Evolutionary conservation across 2,329 filamentous ascomycete species (phyloP), one percentile per base, ranked within the genome.

Genomic region (Mariannaea elegans): DNA sequence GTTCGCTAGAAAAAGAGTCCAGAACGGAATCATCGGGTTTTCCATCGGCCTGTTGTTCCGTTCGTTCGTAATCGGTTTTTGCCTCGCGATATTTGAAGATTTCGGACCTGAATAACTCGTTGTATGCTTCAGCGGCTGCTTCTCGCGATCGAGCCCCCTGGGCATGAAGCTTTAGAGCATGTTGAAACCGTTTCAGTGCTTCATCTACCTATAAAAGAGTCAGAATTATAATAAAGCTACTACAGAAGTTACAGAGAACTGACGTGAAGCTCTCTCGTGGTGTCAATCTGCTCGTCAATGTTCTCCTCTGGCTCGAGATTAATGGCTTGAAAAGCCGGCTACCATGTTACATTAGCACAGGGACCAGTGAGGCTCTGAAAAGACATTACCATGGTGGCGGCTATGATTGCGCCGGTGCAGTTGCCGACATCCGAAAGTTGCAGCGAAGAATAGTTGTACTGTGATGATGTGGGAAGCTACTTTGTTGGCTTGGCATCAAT

Each of bases 241-340:
- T 7, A 3, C 3, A 2, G 1, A 7, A 2, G 9, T 5, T 12
- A 5, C 9, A 1, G 16, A 3, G 14, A 23, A 69, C 76, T 45
- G 65, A 87, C 86, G 72, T 97, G 94, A 51, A 99, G 88, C 76
- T 98, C 94, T 75, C 94, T 95, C 31, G 94, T 97, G 71, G 95
- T 93, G 75, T 99, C 95, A 72, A 97, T 82, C 77, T 97, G 94
- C 70, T 97, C 92, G 73, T 97, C 93, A 65, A 90, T 82, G 58
- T 92, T 92, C 72, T 96, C 92, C 78, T 97, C 95, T 9, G 92
- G 91, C 77, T 97, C 94, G 78, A 98, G 87, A 75, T 99, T 99
- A 76, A 97, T 88, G 52, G 94, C 92, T 71, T 90, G 88, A 80
- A 96, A 98, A 70, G 87, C 84, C 66, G 85, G 83, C 85, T 87